Percentiles rank a stretch among this genome's conserved stretches.
Evolutionary conservation across 441 rosid genomes (phyloP).

Genomic region (Arabidopsis lyrata): DNA sequence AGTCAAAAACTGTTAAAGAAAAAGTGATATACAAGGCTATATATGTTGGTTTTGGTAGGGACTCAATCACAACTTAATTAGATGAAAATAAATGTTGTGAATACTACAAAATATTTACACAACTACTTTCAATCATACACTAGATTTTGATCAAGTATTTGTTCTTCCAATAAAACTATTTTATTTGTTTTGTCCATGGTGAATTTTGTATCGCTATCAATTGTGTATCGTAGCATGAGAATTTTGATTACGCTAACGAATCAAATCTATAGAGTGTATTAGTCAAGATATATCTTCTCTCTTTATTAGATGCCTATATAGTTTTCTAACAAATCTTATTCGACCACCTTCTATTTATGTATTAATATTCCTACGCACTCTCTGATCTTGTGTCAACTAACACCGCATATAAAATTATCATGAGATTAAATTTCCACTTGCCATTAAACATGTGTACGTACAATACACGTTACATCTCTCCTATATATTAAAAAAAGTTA

Average conservation of each 20-base stretch:
- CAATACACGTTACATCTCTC: constrained; percentile 24
- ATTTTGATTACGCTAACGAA: constrained; percentile 30
- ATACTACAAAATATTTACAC: not conserved
- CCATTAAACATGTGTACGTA: constrained; percentile 17
- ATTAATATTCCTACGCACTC: constrained; percentile 35
- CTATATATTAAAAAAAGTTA: not conserved
- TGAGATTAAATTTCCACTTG: constrained; percentile 17
- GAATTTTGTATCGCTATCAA: not conserved
- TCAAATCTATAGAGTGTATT: constrained; percentile 22
- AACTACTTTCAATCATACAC: not conserved
- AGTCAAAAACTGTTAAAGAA: not conserved
- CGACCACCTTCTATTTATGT: constrained; percentile 36
- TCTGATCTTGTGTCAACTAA: constrained; percentile 26
- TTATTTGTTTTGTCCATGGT: not conserved
- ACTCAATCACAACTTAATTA: not conserved
- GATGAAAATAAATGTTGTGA: not conserved
- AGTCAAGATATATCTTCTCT: constrained; percentile 7
- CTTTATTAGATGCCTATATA: constrained; percentile 27
- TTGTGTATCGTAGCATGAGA: not conserved
- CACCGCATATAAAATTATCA: not conserved
- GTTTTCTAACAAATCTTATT: constrained; percentile 13
- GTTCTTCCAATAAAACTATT: not conserved
- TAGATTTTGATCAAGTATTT: not conserved
- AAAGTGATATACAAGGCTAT: not conserved
- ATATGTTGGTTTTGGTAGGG: not conserved